These are phyloP conservation scores for Yamadazyma dushanensis DNA, from an alignment of 1,139 yeast genomes.

Conservation along the genomic window DNA sequence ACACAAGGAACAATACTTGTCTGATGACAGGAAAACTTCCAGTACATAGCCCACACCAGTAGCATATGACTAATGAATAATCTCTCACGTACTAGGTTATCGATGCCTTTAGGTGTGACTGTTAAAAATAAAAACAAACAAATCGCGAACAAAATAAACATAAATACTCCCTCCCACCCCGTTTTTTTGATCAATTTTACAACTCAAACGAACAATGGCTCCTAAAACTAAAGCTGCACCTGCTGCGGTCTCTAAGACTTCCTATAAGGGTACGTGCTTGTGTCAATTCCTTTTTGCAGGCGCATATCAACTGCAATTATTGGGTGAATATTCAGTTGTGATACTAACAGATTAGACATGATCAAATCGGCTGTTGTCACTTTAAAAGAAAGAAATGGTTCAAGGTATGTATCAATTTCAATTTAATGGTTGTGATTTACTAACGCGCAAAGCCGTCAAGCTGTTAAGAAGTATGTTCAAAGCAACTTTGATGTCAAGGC, in stretches of 20 bases:
- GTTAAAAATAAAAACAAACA: constrained; percentile 14
- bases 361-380: constrained; percentile 71
- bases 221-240: constrained; percentile 21
- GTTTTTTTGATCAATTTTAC: constrained; percentile 1
- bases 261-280: constrained; percentile 55
- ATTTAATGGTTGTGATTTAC: constrained; percentile 2
- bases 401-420: constrained; percentile 49
- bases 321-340: not conserved
- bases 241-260: constrained; percentile 36
- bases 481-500: constrained; percentile 61
- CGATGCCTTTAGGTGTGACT: constrained; percentile 1
- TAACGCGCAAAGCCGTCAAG: constrained; percentile 55
- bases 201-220: constrained; percentile 18
- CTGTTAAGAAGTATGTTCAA: constrained; percentile 70
- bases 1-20: too few species aligned
- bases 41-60: too few species aligned
- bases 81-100: not conserved
- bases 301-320: not conserved
- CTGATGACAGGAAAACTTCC: too few species aligned
- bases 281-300: too few species aligned
- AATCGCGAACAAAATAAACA: constrained; percentile 6
- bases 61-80: not conserved
- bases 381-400: constrained; percentile 81
- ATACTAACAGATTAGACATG: constrained; percentile 53
- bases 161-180: constrained; percentile 9